A percentile compares a stretch with the other conserved stretches of the same genome.
Evolutionary conservation across 305 asterid genomes (phyloP).

Genomic region (Stenogyne calaminthoides): DNA sequence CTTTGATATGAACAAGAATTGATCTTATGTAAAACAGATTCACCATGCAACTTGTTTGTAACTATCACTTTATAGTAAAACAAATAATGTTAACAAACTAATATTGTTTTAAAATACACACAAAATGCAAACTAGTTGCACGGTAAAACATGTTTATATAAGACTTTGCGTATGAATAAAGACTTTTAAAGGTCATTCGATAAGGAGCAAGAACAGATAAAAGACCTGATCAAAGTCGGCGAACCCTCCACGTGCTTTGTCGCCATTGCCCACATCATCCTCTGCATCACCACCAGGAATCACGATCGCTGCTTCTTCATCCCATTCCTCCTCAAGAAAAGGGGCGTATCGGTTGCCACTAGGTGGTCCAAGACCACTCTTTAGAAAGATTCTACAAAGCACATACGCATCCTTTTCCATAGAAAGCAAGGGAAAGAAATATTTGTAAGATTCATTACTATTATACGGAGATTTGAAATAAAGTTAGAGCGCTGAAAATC

Average conservation of each 20-base stretch:
- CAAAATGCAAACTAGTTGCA: no score
- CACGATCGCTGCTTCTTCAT: conserved; percentile 57
- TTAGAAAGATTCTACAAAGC: conserved; percentile 89
- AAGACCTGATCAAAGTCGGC: conserved; percentile 64
- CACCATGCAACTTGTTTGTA: no score
- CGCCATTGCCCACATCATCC: conserved; percentile 62
- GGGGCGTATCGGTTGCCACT: conserved; percentile 96
- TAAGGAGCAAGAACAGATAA: not conserved
- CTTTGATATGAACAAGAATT: not conserved
- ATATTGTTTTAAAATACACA: no score
- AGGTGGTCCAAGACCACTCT: conserved; percentile 92
- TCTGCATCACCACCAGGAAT: conserved; percentile 73
- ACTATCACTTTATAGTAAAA: no score
- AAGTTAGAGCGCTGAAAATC: conserved; percentile 18
- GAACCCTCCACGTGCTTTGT: conserved; percentile 48
- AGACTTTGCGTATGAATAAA: not conserved
- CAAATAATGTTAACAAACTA: no score
- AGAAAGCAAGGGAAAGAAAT: conserved; percentile 29
- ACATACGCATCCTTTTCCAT: conserved; percentile 85
- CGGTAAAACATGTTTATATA: no score
- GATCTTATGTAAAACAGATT: no score
- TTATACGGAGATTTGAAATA: not conserved
- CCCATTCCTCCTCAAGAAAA: conserved; percentile 92
- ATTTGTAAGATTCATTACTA: conserved; percentile 23
- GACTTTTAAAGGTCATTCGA: not conserved